Conservation (phyloP, 768 basidiomycete species). For the Boletus huronensis region DNA sequence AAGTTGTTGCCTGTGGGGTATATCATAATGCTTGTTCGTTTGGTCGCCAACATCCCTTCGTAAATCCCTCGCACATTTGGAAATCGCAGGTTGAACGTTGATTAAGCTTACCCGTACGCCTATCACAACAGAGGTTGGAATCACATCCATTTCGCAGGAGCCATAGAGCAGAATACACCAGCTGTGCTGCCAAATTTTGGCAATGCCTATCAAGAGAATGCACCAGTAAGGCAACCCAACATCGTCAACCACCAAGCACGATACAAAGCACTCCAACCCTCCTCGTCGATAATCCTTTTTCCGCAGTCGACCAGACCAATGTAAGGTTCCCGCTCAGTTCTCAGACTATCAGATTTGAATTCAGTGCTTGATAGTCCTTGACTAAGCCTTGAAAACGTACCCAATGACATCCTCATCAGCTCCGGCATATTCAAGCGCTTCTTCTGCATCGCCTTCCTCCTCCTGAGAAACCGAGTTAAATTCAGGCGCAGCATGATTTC, state of each 20-base stretch:
- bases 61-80: too few species aligned
- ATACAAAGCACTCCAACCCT: constrained; percentile 70
- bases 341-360: constrained; percentile 43
- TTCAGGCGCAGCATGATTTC: constrained; percentile 75
- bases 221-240: constrained; percentile 55
- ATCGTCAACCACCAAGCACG: constrained; percentile 86
- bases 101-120: too few species aligned
- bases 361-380: background rate
- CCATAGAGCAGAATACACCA: background rate
- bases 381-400: constrained; percentile 36
- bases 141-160: background rate
- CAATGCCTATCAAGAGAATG: constrained; percentile 32
- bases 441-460: constrained; percentile 61
- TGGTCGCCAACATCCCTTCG: too few species aligned
- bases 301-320: constrained; percentile 69
- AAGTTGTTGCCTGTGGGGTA: too few species aligned
- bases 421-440: constrained; percentile 60
- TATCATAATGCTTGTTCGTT: too few species aligned
- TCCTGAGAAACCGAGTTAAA: constrained; percentile 76
- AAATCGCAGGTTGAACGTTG: too few species aligned
- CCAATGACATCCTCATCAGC: constrained; percentile 83
- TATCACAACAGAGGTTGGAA: background rate
- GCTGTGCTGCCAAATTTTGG: background rate
- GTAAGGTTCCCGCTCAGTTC: constrained; percentile 79
- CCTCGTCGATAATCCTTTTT: constrained; percentile 74